Evolutionary conservation across 352 stramenopile species (phyloP), one percentile per base, ranked within the genome.

Genomic region (Peronosclerospora sorghi): DNA sequence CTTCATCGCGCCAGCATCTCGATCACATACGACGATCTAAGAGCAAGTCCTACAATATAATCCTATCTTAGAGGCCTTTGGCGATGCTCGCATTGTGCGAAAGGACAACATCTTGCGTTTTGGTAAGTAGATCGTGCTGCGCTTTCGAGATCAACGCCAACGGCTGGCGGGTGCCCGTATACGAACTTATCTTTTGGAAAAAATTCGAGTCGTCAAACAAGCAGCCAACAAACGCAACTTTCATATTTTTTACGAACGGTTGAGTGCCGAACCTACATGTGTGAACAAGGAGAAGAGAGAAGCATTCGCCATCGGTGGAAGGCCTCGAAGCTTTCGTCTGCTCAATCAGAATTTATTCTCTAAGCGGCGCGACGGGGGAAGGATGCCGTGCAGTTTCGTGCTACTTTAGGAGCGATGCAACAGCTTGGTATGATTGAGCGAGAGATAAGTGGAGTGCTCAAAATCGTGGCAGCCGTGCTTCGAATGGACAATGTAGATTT

Each of bases 131-230:
- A 95, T 95, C 26, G 73, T 92, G 57, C 51, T 95, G 21, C 68
- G 84, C 34, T 88, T 94, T 52, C 59, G 80, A 1, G 48, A 63
- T 28, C 27, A 63, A 28, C 54, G 58, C 5, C 41, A 42, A n/a
- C 53, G 28, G 39, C 45, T 67, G 2, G 65, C 82, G 12, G 86
- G 86, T 14, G 85, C 83, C 15, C 68, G 65, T 7, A 91, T 96
- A 39, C 75, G 78, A 51, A 95, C 79, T 21, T 98, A 97, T 44
- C 57, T 98, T 21, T 69, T 98, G 24, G 94, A 98, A 59, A 97
- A 97, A 61, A 89, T 94, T 28, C 75, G 86, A 45, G 67, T 96
- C 39, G 80, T 93, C 41, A 77, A 73, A 38, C 85, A 92, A 50
- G 67, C 68, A 1, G 35, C 50, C 0, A 50, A 81, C 35, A 80